Base-by-base conservation (phyloP, 2,329 filamentous ascomycete species). In the Arthrinium puccinioides region DNA sequence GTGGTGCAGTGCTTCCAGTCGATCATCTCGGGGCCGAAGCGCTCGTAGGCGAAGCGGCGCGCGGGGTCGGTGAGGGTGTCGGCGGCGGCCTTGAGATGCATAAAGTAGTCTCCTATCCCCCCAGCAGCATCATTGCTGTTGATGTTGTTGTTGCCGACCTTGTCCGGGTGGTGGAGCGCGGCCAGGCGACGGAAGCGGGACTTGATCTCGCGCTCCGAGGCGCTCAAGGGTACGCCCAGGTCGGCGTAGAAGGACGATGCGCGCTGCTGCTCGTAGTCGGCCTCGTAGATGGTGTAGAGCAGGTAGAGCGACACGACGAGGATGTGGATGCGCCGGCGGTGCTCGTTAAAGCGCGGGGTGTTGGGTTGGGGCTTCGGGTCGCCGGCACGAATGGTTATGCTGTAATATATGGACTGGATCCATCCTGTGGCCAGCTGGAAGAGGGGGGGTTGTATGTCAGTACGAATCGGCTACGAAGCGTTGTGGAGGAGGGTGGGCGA, bases 231-330 rank as follows among this genome's bases (percentile, higher is more conserved):
- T 1, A 96, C 74, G 24, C 79, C 79, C 1, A 98, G 75, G 45
- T 83, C 74, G 32, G 76, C 69, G 65, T 96, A 97, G 66, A 84
- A 95, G 59, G 87, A 81, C 14, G 83, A 79, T 2, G 71, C 67
- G 30, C 72, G 67, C 44, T 78, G 82, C 20, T 95, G 72, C 45
- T 87, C 79, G 66, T 85, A 79, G 70, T 94, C 86, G 52, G 87
- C 84, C 64, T 97, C 90, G 66, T 89, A 92, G 52, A 97, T 79
- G 32, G 88, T 95, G 70, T 95, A 96, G 46, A 83, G 64, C 25
- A 97, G 84, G 65, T 97, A 98, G 43, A 76, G 65, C 33, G 82
- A 69, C 35, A 97, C 82, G 52, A 97, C 86, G 49, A 82, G 68
- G 55, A 90, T 82, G 58, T 92, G 81, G 57, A 96, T 90, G 50